Evolutionary conservation across 2,329 filamentous ascomycete genomes (phyloP), one percentile per base, ranked within the genome.

Genomic region (Apiospora hydei): DNA sequence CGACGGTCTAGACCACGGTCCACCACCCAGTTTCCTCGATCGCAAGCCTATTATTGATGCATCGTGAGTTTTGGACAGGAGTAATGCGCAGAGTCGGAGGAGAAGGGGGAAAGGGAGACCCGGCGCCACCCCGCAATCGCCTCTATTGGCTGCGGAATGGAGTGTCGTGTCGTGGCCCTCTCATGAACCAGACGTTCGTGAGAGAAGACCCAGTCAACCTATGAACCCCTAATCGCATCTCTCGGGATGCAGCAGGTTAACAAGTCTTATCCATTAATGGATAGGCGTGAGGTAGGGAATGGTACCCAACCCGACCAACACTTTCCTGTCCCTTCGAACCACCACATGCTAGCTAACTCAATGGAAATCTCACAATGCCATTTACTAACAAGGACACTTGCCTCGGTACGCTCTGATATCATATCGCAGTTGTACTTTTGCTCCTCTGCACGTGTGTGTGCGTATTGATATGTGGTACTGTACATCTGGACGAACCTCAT

Each of bases 1-100:
- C 5, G 69, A 34, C 4, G 69, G 66, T 53, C 70, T 71, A 69
- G 70, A 71, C 70, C 70, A 10, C 18, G 70, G 38, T 61, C 70
- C 47, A 71, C 57, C 57, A 24, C 57, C 14, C 57, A 64, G 57
- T 64, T 2, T 18, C 30, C 57, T 41, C 34, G 57, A 38, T 41
- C 10, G 57, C 34, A 41, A 64, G 57, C 34, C 34, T 18, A 38
- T n/a, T 64, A 16, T n/a, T 38, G 57, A 64, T 64, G 34, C 57
- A 64, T 64, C 57, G 57, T 64, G 57, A 24, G 57, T 64, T 14
- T 64, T 14, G 57, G 34, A 64, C 34, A 41, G 41, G 57, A 64
- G 57, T 64, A 41, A 64, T n/a, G 57, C 13, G 18, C n/a, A 41
- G 14, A 21, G 57, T 21, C 18, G 57, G 34, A 38, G 57, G 34